Base-by-base conservation (phyloP, 805 yeast species). In the Debaryomyces maramus region DNA sequence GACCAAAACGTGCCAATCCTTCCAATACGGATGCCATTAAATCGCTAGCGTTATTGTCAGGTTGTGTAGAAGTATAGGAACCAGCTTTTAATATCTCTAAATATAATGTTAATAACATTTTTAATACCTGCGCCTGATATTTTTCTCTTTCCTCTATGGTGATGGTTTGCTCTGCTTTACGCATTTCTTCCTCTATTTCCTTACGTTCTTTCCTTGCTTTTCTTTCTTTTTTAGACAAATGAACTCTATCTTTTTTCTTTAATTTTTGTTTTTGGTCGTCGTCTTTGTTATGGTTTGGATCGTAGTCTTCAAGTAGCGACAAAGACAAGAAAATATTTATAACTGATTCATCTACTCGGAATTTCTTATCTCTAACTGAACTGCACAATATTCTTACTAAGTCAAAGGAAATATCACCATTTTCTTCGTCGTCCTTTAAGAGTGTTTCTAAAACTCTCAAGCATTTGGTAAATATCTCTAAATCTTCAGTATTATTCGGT, bases 1-100 rank as follows among this genome's bases (percentile, higher is more conserved):
- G 93, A 2, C 98, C 96, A 57, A 83, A 89, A 55, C 80, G 80
- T 1, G 97, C 86, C 41, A 93, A 66, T 3, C 98, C 98, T 65
- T 93, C 98, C 39, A 93, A 70, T 0, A 91, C 95, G 0, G 91
- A 75, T 6, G 95, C 96, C 72, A 88, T 81, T 38, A 93, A 67
- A 10, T 43, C 41, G 20, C 48, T 49, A 14, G 77, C 75, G 27
- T 80, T 76, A 14, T 81, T 77, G 32, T 79, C 73, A 13, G 74
- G 75, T 6, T 47, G 40, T 2, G 49, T 55, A 13, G 39, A 32
- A 6, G 49, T 42, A 11, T 51, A 50, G 2, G 67, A 50, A 4
- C 72, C 71, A 7, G 63, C 65, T 58, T 77, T 84, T 46, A 93
- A 70, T 21, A 91, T 78, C 48, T 86, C 89, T 49, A 93, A 67